Evolutionary conservation across 2,329 filamentous ascomycete species (phyloP).

Genomic region (Xylariaceae sp.): DNA sequence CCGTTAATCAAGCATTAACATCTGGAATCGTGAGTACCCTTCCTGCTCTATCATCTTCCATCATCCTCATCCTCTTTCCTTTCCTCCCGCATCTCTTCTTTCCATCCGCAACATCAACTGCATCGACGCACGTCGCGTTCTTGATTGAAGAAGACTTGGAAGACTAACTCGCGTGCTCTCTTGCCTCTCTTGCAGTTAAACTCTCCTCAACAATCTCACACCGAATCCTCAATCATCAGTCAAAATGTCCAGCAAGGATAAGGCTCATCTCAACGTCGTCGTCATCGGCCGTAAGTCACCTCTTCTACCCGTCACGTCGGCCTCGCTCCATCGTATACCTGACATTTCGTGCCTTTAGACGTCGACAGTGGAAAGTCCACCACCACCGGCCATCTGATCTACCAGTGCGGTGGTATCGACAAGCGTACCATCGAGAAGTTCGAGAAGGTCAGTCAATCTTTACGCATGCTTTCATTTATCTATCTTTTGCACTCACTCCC

Average conservation of each 20-base stretch:
- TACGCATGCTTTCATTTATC: constrained; percentile 6
- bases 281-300: constrained; percentile 62
- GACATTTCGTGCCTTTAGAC: constrained; percentile 19
- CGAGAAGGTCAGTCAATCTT: constrained; percentile 80
- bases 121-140: neutral
- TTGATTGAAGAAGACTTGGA: neutral
- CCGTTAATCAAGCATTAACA: constrained; percentile 38
- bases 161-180: constrained; percentile 5
- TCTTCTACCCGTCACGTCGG: constrained; percentile 1
- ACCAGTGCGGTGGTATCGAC: constrained; percentile 99
- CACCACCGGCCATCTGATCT: constrained; percentile 86
- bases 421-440: constrained; percentile 99
- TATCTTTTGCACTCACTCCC: constrained; percentile 20
- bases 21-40: constrained; percentile 28
- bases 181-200: constrained; percentile 7
- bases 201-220: constrained; percentile 10
- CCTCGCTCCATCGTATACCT: constrained; percentile 9
- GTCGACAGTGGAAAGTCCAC: constrained; percentile 47
- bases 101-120: neutral
- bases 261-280: constrained; percentile 95
- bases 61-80: constrained; percentile 3
- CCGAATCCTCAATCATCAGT: constrained; percentile 31
- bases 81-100: neutral
- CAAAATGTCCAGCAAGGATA: constrained; percentile 55
- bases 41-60: constrained; percentile 10